Base-by-base conservation (phyloP, 2,329 filamentous ascomycete genomes). In the Colletotrichum godetiae region DNA sequence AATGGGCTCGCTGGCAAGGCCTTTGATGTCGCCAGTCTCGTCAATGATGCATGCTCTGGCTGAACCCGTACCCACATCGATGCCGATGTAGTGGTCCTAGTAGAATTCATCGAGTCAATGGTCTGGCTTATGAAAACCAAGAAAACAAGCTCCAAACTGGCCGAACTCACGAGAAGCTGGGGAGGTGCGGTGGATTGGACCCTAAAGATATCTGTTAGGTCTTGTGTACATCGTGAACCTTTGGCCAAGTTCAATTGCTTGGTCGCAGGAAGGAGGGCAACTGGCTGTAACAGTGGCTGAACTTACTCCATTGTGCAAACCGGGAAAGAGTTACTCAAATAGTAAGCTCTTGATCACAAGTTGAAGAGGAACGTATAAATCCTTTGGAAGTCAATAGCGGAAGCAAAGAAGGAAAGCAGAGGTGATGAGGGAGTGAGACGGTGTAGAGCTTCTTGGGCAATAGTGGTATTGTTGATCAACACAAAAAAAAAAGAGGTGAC, bases 1-100 rank as follows among this genome's bases (percentile, higher is more conserved):
- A 83, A 95, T 95, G 77, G 94, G 89, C 81, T 95, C 90, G 3
- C 92, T 91, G 27, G 93, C 92, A 76, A 95, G 82, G 15, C 89
- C 91, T 80, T 92, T 92, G 84, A 99, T 98, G 80, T 98, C 95
- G 66, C 97, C 97, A 53, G 93, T 92, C 75, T 92, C 90, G 82
- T 98, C 94, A 83, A 99, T 98, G 81, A 99, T 95, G 84, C 97
- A 98, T 67, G 97, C 97, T 81, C 97, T 91, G 52, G 96, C 97
- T 81, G 95, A 98, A 68, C 97, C 97, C 24, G 97, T 99, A 65
- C 97, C 97, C 63, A 99, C 96, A 85, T 99, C 97, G 78, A 99
- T 94, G 74, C 96, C 96, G 80, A 98, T 90, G 79, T 89, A 92
- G 78, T 92, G 87, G 74, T 91, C 88, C 84, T 91, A 74, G 1